Evolutionary conservation across 148 eudicot species (phyloP), one percentile per base, ranked within the genome.

Genomic region (Camellia granthamiana): DNA sequence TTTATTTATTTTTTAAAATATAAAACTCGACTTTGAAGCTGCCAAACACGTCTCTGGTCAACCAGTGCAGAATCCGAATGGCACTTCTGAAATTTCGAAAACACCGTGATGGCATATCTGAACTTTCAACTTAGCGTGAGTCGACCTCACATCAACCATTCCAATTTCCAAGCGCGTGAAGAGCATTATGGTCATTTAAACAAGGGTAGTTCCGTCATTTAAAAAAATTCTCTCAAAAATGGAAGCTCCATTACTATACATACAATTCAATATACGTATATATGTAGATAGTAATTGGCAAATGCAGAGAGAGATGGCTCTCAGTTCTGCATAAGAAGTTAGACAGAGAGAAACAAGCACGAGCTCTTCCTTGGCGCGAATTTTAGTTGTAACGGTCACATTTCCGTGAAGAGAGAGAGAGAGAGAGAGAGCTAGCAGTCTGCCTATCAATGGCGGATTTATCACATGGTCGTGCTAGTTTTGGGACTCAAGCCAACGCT

Each of bases 401-500:
- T 49, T 72, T 80, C 62, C 1, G 2, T 1, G 41, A 6, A 59
- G 68, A 79, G 73, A 78, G 21, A 65, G 60, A 56, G 71, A 82
- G 74, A 72, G 63, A 49, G 41, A 41, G 14, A 12, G 11, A 16
- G 56, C 3, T 56, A 13, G 10, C 56, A 5, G 18, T 47, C 47
- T 4, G 62, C 15, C 5, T 23, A 54, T 76, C 85, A 64, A 91
- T 91, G 95, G 87, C 86, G 58, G 89, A 77, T 78, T 83, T 85
- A 19, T 71, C 93, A 2, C 78, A 79, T 65, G 94, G 90, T 12
- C 85, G 85, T 30, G 85, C 97, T 46, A 90, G 87, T 79, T 91
- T 88, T 82, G 87, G 87, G 80, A 90, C 97, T 59, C 97, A 90
- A 77, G 97, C 97, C 69, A 86, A 93, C 76, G 98, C 97, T 87